Percentiles rank a stretch among this genome's conserved stretches.
These are phyloP conservation scores for Ulota crispa DNA, from an alignment of 225 moss, liverwort and hornwort species.

Conservation along the genomic window DNA sequence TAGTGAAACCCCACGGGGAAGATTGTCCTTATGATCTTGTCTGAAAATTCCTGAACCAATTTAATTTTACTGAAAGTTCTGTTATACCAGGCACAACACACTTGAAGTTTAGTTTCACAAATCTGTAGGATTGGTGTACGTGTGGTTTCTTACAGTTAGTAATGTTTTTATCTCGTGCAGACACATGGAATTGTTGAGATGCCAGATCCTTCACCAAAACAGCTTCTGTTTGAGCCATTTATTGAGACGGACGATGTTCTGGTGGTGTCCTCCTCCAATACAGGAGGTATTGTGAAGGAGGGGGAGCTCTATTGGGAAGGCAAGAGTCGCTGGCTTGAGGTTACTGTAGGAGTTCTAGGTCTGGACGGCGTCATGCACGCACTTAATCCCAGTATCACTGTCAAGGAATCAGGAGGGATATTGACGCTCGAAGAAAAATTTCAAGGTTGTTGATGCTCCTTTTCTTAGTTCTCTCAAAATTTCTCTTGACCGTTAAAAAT, in stretches of 20 bases:
- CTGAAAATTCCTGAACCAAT: neutral
- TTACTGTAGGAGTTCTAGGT: slow-evolving; percentile 89
- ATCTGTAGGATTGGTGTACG: neutral
- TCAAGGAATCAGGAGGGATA: slow-evolving; percentile 89
- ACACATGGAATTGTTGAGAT: slow-evolving; percentile 90
- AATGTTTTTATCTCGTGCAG: slow-evolving; percentile 32
- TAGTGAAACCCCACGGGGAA: neutral
- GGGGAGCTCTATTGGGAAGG: slow-evolving; percentile 73
- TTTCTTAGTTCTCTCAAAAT: neutral
- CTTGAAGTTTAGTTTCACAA: neutral
- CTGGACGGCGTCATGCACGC: slow-evolving; percentile 67
- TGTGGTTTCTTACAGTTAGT: neutral
- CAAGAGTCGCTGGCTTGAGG: slow-evolving; percentile 90
- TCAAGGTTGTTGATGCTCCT: slow-evolving; percentile 57
- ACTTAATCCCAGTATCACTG: slow-evolving; percentile 94
- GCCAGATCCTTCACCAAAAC: slow-evolving; percentile 66
- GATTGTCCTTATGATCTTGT: neutral
- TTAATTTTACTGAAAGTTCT: neutral
- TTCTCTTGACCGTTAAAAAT: neutral
- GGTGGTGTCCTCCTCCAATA: slow-evolving; percentile 51
- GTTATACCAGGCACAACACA: neutral
- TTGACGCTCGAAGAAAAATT: slow-evolving; percentile 94
- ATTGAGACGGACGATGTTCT: slow-evolving; percentile 84
- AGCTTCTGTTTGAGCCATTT: slow-evolving; percentile 76
- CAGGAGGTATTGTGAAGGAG: slow-evolving; percentile 24